Base-by-base conservation (phyloP, 225 moss, liverwort and hornwort species). In the Asterella californica region DNA sequence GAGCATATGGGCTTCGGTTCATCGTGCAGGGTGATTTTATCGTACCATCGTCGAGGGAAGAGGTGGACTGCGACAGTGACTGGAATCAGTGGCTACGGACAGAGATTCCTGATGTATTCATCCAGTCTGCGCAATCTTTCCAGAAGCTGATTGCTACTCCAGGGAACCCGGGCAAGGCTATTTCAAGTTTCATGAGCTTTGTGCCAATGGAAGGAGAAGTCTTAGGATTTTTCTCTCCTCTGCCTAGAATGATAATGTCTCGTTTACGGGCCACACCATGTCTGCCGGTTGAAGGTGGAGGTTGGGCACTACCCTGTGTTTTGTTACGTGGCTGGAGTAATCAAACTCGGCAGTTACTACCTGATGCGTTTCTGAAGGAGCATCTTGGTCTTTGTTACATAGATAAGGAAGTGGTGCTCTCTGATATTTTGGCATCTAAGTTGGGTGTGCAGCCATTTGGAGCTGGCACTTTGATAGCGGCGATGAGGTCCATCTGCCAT, bases 21-120 rank as follows among this genome's bases (percentile, higher is more conserved):
- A 92, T 97, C 84, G 87, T 97, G 48, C 97, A 97, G 80, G 88
- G 91, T 53, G 94, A 94, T 78, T 97, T 94, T 76, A 92, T 92
- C 60, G 84, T 97, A 38, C 94, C 97, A 76, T 97, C 97, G 17
- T 97, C 97, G 60, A 88, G 97, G 83, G 97, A 97, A 81, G 97
- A 97, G 84, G 93, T 97, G 73, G 97, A 97, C 59, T 91, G 92
- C 76, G 97, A 97, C 80, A 92, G 91, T 74, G 93, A 88, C 46
- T 97, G 97, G 97, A 97, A 97, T 79, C 94, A 97, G 83, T 97
- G 97, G 94, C 86, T 97, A 37, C 90, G 88, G 47, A 92, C 97
- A 33, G 94, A 97, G 83, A 86, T 97, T 54, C 93, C 97, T 54
- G 86, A 89, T 54, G 81, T 84, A 25, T 97, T 97, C 73, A 70